Percentiles rank a stretch among this genome's conserved stretches.
phyloP scores from a whole-genome alignment of 1,139 yeast genomes.

The Arxiozyma bovina region DNA sequence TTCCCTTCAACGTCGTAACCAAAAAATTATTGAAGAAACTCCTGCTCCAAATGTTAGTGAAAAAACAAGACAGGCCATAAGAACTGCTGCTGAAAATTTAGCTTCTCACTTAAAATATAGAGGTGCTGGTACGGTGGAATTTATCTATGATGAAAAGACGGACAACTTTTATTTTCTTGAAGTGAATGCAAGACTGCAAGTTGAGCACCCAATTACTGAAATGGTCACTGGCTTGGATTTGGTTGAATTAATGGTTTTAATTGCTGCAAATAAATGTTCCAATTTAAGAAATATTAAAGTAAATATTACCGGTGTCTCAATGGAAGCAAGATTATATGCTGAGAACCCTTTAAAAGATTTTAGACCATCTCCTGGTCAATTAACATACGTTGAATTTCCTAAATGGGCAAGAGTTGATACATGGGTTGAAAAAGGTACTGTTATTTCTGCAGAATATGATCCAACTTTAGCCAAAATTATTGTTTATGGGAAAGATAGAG shows the following conservation, averaged over 20 bases:
- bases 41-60: constrained; percentile 94
- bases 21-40: constrained; percentile 91
- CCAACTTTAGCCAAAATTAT: constrained; percentile 94
- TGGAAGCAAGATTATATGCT: constrained; percentile 94
- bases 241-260: constrained; percentile 91
- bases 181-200: constrained; percentile 94
- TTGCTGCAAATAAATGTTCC: constrained; percentile 86
- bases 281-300: constrained; percentile 50
- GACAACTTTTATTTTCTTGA: constrained; percentile 91
- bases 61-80: constrained; percentile 62
- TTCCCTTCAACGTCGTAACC: constrained; percentile 93
- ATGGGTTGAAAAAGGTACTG: constrained; percentile 90
- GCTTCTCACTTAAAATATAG: constrained; percentile 77
- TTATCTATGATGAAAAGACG: constrained; percentile 74
- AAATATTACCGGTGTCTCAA: constrained; percentile 71
- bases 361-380: constrained; percentile 92
- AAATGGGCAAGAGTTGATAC: constrained; percentile 86
- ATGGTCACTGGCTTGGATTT: constrained; percentile 88
- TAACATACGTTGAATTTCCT: constrained; percentile 79
- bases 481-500: constrained; percentile 83
- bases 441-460: constrained; percentile 84
- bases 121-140: constrained; percentile 97
- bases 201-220: constrained; percentile 96
- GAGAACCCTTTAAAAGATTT: constrained; percentile 94
- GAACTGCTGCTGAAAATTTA: constrained; percentile 75